Evolutionary conservation across 371 early-diverging fungal species (phyloP).

Genomic region (Apophysomyces trapeziformis): DNA sequence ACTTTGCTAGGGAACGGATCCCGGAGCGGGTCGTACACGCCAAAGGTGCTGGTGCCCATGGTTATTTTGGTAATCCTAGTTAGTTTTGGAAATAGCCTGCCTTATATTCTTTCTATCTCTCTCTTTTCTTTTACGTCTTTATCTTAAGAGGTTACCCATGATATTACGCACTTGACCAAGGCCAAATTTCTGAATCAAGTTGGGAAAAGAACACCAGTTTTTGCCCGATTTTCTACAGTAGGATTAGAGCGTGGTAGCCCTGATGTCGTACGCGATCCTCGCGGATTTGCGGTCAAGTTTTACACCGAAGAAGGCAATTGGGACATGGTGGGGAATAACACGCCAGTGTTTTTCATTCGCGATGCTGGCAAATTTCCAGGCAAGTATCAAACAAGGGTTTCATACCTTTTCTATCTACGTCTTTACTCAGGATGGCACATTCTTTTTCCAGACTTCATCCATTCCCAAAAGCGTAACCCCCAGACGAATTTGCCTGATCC

Average conservation of each 20-base stretch:
- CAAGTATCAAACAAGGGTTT: conserved; percentile 23
- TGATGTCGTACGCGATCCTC: conserved; percentile 79
- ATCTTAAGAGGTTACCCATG: conserved; percentile 69
- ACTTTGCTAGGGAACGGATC: conserved; percentile 85
- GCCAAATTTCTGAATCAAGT: conserved; percentile 76
- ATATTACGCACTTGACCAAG: conserved; percentile 69
- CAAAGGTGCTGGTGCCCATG: conserved; percentile 84
- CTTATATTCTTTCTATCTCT: too few species aligned
- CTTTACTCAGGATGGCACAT: neutral
- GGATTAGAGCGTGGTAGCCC: conserved; percentile 78
- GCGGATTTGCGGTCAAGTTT: conserved; percentile 81
- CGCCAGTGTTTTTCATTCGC: conserved; percentile 73
- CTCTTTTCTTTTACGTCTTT: too few species aligned
- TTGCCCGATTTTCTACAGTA: conserved; percentile 83
- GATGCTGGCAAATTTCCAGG: conserved; percentile 80
- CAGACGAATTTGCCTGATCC: conserved; percentile 66
- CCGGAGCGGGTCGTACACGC: conserved; percentile 88
- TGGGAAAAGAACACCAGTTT: conserved; percentile 82
- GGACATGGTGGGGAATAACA: conserved; percentile 80
- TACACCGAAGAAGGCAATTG: conserved; percentile 81
- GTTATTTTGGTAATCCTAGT: conserved; percentile 64
- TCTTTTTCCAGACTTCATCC: conserved; percentile 71
- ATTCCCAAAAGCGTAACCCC: conserved; percentile 83
- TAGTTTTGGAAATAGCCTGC: too few species aligned
- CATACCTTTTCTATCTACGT: neutral